These are phyloP conservation scores for Russula abietina DNA, from an alignment of 768 basidiomycete genomes.

Conservation along the genomic window DNA sequence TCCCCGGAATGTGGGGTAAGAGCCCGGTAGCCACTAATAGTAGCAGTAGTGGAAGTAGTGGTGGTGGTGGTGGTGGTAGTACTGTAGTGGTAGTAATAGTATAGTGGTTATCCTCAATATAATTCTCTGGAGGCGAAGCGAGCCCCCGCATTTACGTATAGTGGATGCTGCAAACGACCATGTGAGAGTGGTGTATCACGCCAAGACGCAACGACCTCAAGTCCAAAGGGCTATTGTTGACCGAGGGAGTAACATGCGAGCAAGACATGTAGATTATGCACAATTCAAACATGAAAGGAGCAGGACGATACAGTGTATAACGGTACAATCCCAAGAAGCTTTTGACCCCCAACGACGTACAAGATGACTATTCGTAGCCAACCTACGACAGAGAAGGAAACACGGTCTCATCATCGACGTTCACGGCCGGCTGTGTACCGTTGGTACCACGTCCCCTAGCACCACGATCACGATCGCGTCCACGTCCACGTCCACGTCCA, in stretches of 20 bases:
- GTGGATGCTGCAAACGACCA: too few species aligned
- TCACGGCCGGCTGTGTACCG: slow-evolving; percentile 36
- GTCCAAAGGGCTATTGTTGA: background rate
- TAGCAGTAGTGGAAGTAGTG: too few species aligned
- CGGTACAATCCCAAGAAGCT: slow-evolving; percentile 25
- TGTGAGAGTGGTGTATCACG: too few species aligned
- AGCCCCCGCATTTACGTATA: too few species aligned
- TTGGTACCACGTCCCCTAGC: slow-evolving; percentile 38
- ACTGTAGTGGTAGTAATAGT: too few species aligned
- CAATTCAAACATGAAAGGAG: slow-evolving; percentile 20
- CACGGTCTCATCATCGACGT: slow-evolving; percentile 77
- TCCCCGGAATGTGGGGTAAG: too few species aligned
- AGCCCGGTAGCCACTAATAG: too few species aligned
- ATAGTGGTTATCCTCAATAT: too few species aligned
- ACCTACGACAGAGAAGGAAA: slow-evolving; percentile 78
- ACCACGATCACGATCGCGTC: slow-evolving; percentile 38
- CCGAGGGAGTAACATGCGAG: background rate
- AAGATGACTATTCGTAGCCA: slow-evolving; percentile 12
- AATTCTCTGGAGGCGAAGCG: too few species aligned
- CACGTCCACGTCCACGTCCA: slow-evolving; percentile 33
- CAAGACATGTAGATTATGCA: slow-evolving; percentile 24
- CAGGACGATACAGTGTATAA: slow-evolving; percentile 21
- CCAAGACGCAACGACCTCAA: background rate
- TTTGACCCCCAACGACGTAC: slow-evolving; percentile 20
- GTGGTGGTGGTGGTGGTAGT: too few species aligned